Conservation (phyloP, 1,139 yeast species). For the Magnusiomyces fungicola region DNA sequence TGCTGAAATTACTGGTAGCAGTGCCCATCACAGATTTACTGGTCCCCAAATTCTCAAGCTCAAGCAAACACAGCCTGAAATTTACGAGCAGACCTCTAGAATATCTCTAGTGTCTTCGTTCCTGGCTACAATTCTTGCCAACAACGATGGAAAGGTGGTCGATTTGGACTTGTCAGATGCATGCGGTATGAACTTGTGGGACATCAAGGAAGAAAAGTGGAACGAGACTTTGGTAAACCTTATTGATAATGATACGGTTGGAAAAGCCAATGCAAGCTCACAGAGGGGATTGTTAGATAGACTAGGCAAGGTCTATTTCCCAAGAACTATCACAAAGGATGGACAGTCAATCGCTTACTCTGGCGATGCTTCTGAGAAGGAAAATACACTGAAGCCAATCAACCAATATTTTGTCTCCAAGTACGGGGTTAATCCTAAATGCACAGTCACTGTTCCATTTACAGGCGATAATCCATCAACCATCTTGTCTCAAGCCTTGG, state of each 20-base stretch:
- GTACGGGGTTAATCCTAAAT: slow-evolving; percentile 46
- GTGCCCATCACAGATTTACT: slow-evolving; percentile 84
- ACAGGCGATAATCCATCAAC: slow-evolving; percentile 94
- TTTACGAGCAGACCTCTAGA: slow-evolving; percentile 49
- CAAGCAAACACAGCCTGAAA: slow-evolving; percentile 47
- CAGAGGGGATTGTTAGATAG: background rate
- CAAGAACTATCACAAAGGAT: no score
- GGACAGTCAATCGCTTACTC: no score
- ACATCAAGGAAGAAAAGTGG: slow-evolving; percentile 41
- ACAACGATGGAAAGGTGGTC: slow-evolving; percentile 44
- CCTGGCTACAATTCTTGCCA: slow-evolving; percentile 56
- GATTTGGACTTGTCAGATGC: slow-evolving; percentile 78
- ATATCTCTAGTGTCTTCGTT: slow-evolving; percentile 77
- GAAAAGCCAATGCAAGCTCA: background rate
- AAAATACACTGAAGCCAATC: background rate
- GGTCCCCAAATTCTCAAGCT: slow-evolving; percentile 83
- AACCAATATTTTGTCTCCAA: slow-evolving; percentile 49
- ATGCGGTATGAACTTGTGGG: slow-evolving; percentile 87
- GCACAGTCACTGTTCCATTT: slow-evolving; percentile 56
- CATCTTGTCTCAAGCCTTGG: slow-evolving; percentile 70
- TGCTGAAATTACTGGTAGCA: slow-evolving; percentile 71
- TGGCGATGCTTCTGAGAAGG: background rate
- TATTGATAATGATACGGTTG: background rate
- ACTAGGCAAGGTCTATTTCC: background rate
- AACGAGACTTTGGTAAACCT: background rate